Base-by-base conservation (phyloP, 768 basidiomycete genomes). In the Suillus luteus region DNA sequence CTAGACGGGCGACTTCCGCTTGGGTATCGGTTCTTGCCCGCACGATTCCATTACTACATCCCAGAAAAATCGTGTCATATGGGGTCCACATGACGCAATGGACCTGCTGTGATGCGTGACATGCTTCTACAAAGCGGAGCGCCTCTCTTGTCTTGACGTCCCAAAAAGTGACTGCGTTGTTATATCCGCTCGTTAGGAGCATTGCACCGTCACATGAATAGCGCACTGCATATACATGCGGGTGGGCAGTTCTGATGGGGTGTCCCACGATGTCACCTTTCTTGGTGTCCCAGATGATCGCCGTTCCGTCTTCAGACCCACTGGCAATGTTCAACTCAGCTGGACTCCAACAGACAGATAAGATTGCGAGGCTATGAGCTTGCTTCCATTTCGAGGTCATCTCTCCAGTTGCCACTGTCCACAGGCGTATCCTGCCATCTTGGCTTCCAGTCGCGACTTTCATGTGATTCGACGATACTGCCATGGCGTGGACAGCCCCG, bases 261-360 rank as follows among this genome's bases (percentile, higher is more conserved):
- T 19, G 15, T 57, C 55, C 24, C 15, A 57, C 15, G 10, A 40
- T 40, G 15, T 40, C 22, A 15, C 24, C 24, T 17, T 12, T 17
- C 5, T 17, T 19, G 24, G 22, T 10, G 24, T 57, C 38, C 55
- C 55, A 57, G 17, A 57, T 57, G 38, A 57, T 27, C 38, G 24
- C 38, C 24, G 38, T 57, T 17, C 55, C 55, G 17, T 57, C 55
- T 27, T 57, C 55, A 40, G 55, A 57, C 38, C 55, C 55, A 17
- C 55, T 57, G 38, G 55, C 55, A 1, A 57, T 3, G 15, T 57
- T 2, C 1, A 57, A 9, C 24, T 17, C 17, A 40, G 40, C 38
- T 5, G 55, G 55, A 57, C 55, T 57, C 55, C 37, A 57, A 24
- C 55, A 57, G 38, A 57, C 24, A 38, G 55, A 40, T 17, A n/a